phyloP scores from a whole-genome alignment of 768 basidiomycete species.

The Agaricus subrufescens region DNA sequence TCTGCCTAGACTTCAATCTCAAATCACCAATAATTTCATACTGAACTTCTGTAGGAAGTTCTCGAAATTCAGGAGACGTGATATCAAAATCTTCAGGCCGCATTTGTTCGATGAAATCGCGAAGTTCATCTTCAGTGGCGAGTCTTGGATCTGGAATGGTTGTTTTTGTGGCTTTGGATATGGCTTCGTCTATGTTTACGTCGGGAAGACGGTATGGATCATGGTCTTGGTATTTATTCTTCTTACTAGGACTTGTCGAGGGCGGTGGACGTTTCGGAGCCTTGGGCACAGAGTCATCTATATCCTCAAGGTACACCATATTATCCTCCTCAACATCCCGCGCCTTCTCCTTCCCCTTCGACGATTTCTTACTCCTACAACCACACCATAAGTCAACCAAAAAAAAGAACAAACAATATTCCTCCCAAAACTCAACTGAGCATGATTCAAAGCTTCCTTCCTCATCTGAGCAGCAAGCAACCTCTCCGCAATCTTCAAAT shows the following conservation, averaged over 20 bases:
- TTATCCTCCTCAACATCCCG: conserved; percentile 35
- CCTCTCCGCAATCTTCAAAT: conserved; percentile 85
- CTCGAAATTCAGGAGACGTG: conserved; percentile 82
- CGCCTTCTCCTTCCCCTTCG: conserved; percentile 30
- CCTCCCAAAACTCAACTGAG: conserved; percentile 24
- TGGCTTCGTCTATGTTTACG: conserved; percentile 59
- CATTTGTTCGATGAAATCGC: conserved; percentile 93
- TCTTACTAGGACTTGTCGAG: conserved; percentile 52
- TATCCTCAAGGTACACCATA: conserved; percentile 86
- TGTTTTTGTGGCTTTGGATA: conserved; percentile 58
- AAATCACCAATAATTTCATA: conserved; percentile 98
- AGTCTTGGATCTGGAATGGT: conserved; percentile 81
- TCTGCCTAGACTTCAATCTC: conserved; percentile 90
- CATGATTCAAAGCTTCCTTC: conserved; percentile 75
- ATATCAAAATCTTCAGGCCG: conserved; percentile 94
- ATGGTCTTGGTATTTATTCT: conserved; percentile 64
- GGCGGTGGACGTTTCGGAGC: conserved; percentile 42
- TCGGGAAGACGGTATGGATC: conserved; percentile 95
- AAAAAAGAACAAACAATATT: conserved; percentile 13
- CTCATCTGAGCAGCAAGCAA: conserved; percentile 92
- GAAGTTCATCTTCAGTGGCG: conserved; percentile 94
- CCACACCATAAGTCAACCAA: neutral
- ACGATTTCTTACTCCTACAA: conserved; percentile 13
- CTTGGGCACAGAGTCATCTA: conserved; percentile 49
- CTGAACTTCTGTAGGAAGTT: conserved; percentile 92